Evolutionary conservation across 495 filamentous ascomycete species (phyloP).

Genomic region (Alectoria sarmentosa): DNA sequence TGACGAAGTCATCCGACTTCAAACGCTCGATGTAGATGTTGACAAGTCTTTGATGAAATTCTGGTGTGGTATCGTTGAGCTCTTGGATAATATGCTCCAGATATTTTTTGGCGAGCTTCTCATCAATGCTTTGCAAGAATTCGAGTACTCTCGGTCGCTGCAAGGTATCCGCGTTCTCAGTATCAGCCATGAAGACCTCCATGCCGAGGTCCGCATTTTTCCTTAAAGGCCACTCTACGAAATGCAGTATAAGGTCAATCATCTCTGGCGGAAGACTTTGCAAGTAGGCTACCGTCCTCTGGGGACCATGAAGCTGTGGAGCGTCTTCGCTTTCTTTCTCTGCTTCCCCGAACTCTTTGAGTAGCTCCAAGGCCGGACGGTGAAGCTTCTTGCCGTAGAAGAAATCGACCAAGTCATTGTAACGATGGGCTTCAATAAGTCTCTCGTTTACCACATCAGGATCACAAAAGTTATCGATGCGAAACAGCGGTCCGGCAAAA

Average conservation of each 20-base stretch:
- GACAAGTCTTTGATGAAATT: slow-evolving; percentile 79
- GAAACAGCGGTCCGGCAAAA: slow-evolving; percentile 83
- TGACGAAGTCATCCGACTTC: slow-evolving; percentile 37
- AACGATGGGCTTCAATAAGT: slow-evolving; percentile 79
- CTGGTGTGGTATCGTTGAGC: slow-evolving; percentile 73
- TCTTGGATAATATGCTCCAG: slow-evolving; percentile 88
- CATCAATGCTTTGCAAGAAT: slow-evolving; percentile 65
- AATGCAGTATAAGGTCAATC: slow-evolving; percentile 88
- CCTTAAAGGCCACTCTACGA: slow-evolving; percentile 77
- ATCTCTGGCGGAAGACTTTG: slow-evolving; percentile 79
- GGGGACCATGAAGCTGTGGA: slow-evolving; percentile 70
- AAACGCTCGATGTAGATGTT: slow-evolving; percentile 66
- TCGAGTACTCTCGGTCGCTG: slow-evolving; percentile 66
- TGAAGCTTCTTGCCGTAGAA: slow-evolving; percentile 93
- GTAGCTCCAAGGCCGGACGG: slow-evolving; percentile 73
- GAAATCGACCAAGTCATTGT: slow-evolving; percentile 94
- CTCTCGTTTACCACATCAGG: slow-evolving; percentile 91
- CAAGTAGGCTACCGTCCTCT: slow-evolving; percentile 80
- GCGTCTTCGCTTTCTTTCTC: slow-evolving; percentile 56
- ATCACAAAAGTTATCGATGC: slow-evolving; percentile 95
- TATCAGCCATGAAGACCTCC: slow-evolving; percentile 91
- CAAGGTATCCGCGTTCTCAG: slow-evolving; percentile 87
- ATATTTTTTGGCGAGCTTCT: slow-evolving; percentile 67
- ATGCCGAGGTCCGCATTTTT: slow-evolving; percentile 72
- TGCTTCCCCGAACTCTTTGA: slow-evolving; percentile 73